Conservation (phyloP, 164 flowering plant species). For the Saururus chinensis region DNA sequence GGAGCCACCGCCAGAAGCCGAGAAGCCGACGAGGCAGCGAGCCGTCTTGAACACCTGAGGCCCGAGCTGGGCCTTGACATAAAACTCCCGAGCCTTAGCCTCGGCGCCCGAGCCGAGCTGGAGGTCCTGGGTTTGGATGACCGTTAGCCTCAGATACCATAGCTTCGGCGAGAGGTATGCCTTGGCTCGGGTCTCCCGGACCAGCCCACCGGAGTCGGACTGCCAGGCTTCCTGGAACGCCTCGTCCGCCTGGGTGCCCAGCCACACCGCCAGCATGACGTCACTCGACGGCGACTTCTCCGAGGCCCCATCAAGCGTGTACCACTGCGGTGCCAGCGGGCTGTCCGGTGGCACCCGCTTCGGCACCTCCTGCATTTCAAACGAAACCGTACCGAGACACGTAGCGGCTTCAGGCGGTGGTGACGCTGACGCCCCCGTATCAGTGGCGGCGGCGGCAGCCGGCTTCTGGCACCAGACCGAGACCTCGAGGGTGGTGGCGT, state of each 20-base stretch:
- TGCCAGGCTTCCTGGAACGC: constrained; percentile 97
- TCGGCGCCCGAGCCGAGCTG: constrained; percentile 45
- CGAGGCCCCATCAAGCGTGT: constrained; percentile 55
- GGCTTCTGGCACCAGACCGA: constrained; percentile 51
- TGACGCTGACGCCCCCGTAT: constrained; percentile 3
- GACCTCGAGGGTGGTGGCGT: constrained; percentile 65
- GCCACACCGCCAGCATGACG: constrained; percentile 89
- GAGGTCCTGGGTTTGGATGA: constrained; percentile 92
- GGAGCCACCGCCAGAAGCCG: constrained; percentile 12
- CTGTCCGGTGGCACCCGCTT: constrained; percentile 92
- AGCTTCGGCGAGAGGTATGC: constrained; percentile 95
- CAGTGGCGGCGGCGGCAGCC: constrained; percentile 18
- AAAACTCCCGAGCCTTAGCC: constrained; percentile 44
- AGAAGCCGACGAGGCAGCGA: constrained; percentile 25
- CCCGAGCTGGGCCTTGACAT: constrained; percentile 83
- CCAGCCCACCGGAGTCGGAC: constrained; percentile 83
- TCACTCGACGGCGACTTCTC: constrained; percentile 40
- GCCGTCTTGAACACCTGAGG: constrained; percentile 70
- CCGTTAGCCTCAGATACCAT: constrained; percentile 92
- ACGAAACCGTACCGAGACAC: constrained; percentile 61
- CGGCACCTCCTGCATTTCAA: constrained; percentile 82
- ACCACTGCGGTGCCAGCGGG: constrained; percentile 97
- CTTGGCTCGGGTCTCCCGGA: constrained; percentile 84
- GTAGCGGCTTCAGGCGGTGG: constrained; percentile 15
- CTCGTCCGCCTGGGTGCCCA: constrained; percentile 95